Percentiles rank a stretch among this genome's conserved stretches.
phyloP scores from a whole-genome alignment of 2,329 filamentous ascomycete genomes.

The Onygenales sp. region DNA sequence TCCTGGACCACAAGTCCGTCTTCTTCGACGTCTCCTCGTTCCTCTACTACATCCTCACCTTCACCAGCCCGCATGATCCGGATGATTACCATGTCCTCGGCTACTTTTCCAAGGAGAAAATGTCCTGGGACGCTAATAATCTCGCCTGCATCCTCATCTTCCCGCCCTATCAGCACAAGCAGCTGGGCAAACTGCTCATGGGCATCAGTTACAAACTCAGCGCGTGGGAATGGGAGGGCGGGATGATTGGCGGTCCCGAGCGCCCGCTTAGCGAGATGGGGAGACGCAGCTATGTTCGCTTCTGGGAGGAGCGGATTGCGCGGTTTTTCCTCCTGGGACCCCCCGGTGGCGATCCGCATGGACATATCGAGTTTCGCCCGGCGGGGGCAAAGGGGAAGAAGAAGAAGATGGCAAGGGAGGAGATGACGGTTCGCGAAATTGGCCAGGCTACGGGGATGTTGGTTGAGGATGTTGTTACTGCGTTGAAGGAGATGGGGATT shows the following conservation, averaged over 20 bases:
- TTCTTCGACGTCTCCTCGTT: conserved; percentile 95
- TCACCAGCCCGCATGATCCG: conserved; percentile 46
- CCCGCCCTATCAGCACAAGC: conserved; percentile 87
- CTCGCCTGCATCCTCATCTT: conserved; percentile 93
- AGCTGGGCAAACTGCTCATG: conserved; percentile 81
- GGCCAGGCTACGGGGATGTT: conserved; percentile 74
- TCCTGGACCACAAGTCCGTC: conserved; percentile 95
- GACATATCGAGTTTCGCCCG: conserved; percentile 4
- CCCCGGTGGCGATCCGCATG: conserved; percentile 17
- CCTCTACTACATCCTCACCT: conserved; percentile 85
- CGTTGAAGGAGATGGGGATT: conserved; percentile 71
- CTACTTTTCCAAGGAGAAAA: conserved; percentile 99
- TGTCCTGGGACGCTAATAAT: conserved; percentile 98
- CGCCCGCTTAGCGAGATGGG: conserved; percentile 85
- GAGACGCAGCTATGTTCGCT: conserved; percentile 69
- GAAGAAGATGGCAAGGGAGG: conserved; percentile 34
- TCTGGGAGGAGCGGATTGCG: conserved; percentile 77
- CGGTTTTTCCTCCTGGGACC: conserved; percentile 46
- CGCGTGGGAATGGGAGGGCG: conserved; percentile 54
- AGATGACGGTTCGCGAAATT: conserved; percentile 60
- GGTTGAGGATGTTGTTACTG: conserved; percentile 69
- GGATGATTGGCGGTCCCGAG: conserved; percentile 80
- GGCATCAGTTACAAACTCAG: conserved; percentile 89
- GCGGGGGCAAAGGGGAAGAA: conserved; percentile 27
- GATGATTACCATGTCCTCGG: conserved; percentile 58